These are phyloP conservation scores for Populus simonii DNA, from an alignment of 345 rosid genomes.

Conservation along the genomic window DNA sequence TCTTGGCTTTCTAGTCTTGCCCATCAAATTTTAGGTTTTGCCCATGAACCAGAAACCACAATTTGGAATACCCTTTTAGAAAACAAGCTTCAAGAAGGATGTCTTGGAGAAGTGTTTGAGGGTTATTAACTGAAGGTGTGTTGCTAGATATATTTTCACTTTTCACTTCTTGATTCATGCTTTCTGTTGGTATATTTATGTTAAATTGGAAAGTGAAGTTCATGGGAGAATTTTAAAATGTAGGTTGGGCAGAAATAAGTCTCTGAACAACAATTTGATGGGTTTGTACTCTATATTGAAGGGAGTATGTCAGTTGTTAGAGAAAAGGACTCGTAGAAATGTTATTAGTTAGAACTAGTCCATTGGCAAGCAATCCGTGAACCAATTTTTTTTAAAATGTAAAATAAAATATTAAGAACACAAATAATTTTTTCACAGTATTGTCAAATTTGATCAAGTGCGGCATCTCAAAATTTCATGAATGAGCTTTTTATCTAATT, in stretches of 20 bases:
- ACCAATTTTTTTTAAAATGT: too few relatives aligned
- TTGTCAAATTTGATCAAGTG: accelerated
- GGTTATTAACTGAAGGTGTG: constrained; percentile 7
- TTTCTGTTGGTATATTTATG: background rate
- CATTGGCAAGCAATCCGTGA: too few relatives aligned
- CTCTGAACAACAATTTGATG: constrained; percentile 15
- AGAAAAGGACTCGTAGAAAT: background rate
- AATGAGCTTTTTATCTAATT: too few relatives aligned
- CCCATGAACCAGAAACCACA: background rate
- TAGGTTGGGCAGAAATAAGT: constrained; percentile 6
- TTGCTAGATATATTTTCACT: background rate
- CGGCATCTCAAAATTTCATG: accelerated
- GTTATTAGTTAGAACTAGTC: constrained; percentile 1
- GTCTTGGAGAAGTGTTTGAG: background rate
- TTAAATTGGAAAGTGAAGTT: background rate
- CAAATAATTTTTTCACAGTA: too few relatives aligned
- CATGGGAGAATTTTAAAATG: constrained; percentile 17
- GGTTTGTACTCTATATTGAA: constrained; percentile 8
- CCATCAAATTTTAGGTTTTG: background rate
- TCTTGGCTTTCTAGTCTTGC: background rate
- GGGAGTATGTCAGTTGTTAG: constrained; percentile 2
- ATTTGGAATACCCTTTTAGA: constrained; percentile 10
- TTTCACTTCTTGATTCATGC: constrained; percentile 10
- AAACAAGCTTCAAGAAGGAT: background rate
- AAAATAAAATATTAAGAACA: too few relatives aligned